Base-by-base conservation (phyloP, 192 early-diverging fungal species). In the Umbelopsis sp. region DNA sequence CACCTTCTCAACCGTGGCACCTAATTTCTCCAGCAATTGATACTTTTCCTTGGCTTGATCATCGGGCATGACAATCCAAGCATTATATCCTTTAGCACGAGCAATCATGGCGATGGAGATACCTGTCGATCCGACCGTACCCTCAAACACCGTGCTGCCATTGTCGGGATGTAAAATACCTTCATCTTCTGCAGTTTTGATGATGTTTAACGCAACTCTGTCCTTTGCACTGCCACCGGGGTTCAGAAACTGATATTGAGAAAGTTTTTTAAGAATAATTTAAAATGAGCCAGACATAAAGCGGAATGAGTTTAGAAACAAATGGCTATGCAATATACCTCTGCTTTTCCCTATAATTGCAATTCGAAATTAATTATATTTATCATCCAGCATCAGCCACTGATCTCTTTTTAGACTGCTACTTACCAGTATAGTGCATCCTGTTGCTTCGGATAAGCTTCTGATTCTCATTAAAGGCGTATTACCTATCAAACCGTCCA, bases 1-100 rank as follows among this genome's bases (percentile, higher is more conserved):
- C 4, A 99, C 95, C 21, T 91, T 93, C 73, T 99, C 97, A 0
- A 99, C 95, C 30, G 81, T 87, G 0, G 97, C 97, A 0, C 93
- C 92, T 23, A 95, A 77, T 27, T 89, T 87, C 72, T 92, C 89
- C 3, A 99, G 76, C 6, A 98, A 71, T 27, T 89, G 90, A 49
- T 92, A 93, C 72, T 99, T 99, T 67, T 99, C 97, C 11, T 84
- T 58, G 2, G 96, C 94, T 73, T 91, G 89, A 74, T 99, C 97
- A 78, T 95, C 94, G 13, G 96, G 97, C 93, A 99, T 94, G 11
- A 98, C 92, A 53, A 99, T 98, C 80, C 95, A 93, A 75, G 93
- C 94, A 49, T 85, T 81, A 77, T 99, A 98, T 12, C 97, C 97
- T 41, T 88, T 90, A 1, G 97, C 96, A 16, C 89, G 85, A 16